A percentile compares a stretch with the other conserved stretches of the same genome.
Evolutionary conservation across 192 early-diverging fungal species (phyloP).

Genomic region (Entomortierella beljakovae): DNA sequence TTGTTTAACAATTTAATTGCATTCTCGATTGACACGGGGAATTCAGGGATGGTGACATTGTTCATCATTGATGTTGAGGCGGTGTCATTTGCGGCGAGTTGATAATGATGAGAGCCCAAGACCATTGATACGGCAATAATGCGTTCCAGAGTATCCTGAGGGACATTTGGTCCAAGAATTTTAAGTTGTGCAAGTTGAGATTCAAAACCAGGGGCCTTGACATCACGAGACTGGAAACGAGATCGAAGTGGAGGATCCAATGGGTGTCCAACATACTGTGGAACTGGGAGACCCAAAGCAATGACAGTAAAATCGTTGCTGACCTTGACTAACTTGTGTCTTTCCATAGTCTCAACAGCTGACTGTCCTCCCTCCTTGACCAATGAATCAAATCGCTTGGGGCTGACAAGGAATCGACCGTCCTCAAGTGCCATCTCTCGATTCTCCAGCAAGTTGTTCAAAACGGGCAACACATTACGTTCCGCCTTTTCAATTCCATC

Average conservation of each 20-base stretch:
- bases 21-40: slow-evolving; percentile 64
- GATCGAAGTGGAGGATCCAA: slow-evolving; percentile 85
- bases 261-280: slow-evolving; percentile 74
- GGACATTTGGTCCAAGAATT: slow-evolving; percentile 54
- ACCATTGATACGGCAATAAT: slow-evolving; percentile 67
- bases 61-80: slow-evolving; percentile 47
- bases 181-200: slow-evolving; percentile 63
- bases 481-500: slow-evolving; percentile 86
- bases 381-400: slow-evolving; percentile 74
- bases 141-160: slow-evolving; percentile 61
- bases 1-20: slow-evolving; percentile 55
- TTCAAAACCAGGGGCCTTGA: slow-evolving; percentile 66
- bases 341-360: slow-evolving; percentile 57
- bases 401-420: slow-evolving; percentile 80
- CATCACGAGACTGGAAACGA: slow-evolving; percentile 79
- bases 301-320: slow-evolving; percentile 77
- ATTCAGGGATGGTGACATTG: slow-evolving; percentile 68
- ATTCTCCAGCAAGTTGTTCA: slow-evolving; percentile 90
- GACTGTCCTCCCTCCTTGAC: slow-evolving; percentile 60
- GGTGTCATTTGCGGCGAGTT: slow-evolving; percentile 49
- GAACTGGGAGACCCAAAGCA: slow-evolving; percentile 80
- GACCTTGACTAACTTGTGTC: slow-evolving; percentile 74
- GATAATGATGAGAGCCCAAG: slow-evolving; percentile 56
- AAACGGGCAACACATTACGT: slow-evolving; percentile 84
- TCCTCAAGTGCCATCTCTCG: slow-evolving; percentile 88